Conservation (phyloP, 129 eudicot species). For the Cynara cardunculus region DNA sequence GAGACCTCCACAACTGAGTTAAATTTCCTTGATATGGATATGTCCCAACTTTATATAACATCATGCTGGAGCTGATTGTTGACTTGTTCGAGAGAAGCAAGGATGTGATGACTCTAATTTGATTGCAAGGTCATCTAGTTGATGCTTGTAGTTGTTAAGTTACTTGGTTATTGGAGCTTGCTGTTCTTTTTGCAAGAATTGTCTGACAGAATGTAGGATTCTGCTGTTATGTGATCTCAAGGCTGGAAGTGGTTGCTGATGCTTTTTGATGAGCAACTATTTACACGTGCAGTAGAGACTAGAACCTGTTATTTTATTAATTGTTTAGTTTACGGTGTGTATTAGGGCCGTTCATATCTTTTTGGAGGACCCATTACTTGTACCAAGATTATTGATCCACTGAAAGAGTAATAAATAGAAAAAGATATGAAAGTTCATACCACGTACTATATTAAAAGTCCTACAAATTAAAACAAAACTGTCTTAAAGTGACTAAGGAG, state of each 20-base stretch:
- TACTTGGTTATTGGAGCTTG: background rate
- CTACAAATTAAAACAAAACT: background rate
- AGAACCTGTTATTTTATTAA: background rate
- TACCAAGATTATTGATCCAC: background rate
- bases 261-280: conserved; percentile 1
- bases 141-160: conserved; percentile 3
- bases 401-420: background rate
- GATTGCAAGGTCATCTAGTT: background rate
- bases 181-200: background rate
- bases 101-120: background rate
- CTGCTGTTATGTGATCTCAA: conserved; percentile 6
- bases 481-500: background rate
- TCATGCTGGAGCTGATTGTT: background rate
- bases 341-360: background rate
- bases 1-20: background rate
- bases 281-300: background rate
- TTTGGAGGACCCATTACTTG: background rate
- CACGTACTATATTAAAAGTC: background rate
- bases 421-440: background rate
- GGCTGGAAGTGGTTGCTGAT: conserved; percentile 6
- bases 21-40: background rate
- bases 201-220: background rate
- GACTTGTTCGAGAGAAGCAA: background rate
- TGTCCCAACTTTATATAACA: background rate
- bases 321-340: background rate